Evolutionary conservation across 495 filamentous ascomycete species (phyloP).

Genomic region (Tuber aestivum): DNA sequence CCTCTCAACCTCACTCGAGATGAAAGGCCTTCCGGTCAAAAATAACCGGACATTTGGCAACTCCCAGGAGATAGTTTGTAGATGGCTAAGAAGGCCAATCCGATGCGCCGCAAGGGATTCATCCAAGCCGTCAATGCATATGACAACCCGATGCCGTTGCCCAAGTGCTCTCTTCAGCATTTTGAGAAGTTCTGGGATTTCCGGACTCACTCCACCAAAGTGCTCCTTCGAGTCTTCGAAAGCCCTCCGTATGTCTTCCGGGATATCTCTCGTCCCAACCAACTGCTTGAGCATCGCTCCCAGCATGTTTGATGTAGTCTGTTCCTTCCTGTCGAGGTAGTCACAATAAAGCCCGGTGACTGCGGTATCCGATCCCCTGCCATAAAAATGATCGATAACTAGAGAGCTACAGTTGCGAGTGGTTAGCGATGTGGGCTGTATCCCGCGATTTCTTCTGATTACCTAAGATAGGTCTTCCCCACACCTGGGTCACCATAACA

Average conservation of each 20-base stretch:
- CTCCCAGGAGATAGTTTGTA: too few species aligned
- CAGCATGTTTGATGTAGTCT: neutral
- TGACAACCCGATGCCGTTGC: too few species aligned
- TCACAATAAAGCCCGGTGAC: neutral
- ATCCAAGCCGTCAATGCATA: too few species aligned
- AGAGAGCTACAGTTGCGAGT: neutral
- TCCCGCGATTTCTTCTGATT: neutral
- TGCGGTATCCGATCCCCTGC: neutral
- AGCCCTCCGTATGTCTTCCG: neutral
- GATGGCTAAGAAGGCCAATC: too few species aligned
- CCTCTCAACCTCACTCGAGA: too few species aligned
- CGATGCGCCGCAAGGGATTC: too few species aligned
- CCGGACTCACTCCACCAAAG: neutral
- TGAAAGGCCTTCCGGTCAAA: too few species aligned
- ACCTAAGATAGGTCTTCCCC: too few species aligned
- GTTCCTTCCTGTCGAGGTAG: neutral
- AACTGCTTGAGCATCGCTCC: neutral
- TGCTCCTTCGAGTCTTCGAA: neutral
- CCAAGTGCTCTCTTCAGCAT: neutral
- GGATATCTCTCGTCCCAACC: neutral
- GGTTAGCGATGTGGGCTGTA: neutral
- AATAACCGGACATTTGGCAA: too few species aligned
- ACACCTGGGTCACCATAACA: too few species aligned
- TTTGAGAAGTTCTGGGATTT: neutral
- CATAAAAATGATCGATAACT: neutral